These are phyloP conservation scores for Lunasporangiospora selenospora DNA, from an alignment of 192 early-diverging fungal genomes.

Conservation along the genomic window DNA sequence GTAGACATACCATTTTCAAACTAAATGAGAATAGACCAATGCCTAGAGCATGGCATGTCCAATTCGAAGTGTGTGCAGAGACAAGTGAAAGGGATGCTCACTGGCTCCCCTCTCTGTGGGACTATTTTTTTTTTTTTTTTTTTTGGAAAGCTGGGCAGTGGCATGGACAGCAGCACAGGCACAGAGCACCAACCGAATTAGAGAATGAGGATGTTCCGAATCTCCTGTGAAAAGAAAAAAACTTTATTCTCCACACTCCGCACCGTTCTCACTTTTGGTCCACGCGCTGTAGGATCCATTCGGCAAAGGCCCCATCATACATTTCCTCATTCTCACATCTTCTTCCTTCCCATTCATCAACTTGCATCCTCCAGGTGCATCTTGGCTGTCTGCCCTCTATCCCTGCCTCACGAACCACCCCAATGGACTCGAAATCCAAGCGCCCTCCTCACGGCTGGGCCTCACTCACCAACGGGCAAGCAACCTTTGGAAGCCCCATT, in stretches of 20 bases:
- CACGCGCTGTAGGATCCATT: not conserved
- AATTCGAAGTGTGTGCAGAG: not conserved
- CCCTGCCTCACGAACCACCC: no score
- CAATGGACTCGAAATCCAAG: constrained; percentile 3
- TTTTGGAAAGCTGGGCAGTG: no score
- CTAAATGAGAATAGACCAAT: not conserved
- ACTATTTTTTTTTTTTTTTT: not conserved
- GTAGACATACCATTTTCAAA: not conserved
- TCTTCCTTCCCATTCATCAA: not conserved
- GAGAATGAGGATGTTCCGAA: no score
- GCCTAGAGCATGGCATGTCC: not conserved
- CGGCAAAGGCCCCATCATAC: constrained; percentile 1
- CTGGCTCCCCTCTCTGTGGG: not conserved
- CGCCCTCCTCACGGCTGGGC: not conserved
- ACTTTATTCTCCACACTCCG: no score
- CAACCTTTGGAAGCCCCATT: constrained; percentile 28
- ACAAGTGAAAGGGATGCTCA: not conserved
- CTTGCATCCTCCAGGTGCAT: not conserved
- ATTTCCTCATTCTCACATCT: not conserved
- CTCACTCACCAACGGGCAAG: constrained; percentile 6
- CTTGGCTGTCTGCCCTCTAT: no score
- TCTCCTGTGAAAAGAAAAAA: no score
- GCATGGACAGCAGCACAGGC: no score
- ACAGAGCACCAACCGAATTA: no score
- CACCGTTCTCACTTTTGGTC: no score